phyloP scores from a whole-genome alignment of 2,329 filamentous ascomycete genomes.

The Capronia coronata region DNA sequence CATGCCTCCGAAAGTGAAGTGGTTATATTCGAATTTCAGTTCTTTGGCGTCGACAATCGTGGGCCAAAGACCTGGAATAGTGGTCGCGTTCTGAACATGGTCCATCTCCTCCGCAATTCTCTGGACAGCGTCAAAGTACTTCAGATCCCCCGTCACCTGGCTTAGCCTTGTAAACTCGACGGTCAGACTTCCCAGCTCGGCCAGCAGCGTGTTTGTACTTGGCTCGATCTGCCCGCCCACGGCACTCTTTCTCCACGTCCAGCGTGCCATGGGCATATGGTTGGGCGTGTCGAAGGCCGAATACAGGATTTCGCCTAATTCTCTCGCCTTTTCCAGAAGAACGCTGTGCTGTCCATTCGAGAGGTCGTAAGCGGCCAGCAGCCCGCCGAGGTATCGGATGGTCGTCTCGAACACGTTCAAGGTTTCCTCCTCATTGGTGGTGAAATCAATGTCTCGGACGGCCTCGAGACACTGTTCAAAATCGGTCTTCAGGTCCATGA shows the following conservation, averaged over 20 bases:
- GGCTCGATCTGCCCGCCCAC: constrained; percentile 54
- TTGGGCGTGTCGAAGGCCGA: constrained; percentile 37
- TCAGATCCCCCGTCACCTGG: constrained; percentile 36
- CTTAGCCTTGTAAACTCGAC: constrained; percentile 39
- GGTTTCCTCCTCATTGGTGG: constrained; percentile 34
- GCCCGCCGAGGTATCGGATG: constrained; percentile 76
- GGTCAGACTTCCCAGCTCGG: constrained; percentile 38
- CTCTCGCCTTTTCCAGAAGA: constrained; percentile 49
- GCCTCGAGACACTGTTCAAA: constrained; percentile 58
- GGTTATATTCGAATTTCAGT: constrained; percentile 29
- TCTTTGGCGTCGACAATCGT: constrained; percentile 32
- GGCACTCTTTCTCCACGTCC: constrained; percentile 45
- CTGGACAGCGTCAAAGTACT: constrained; percentile 37
- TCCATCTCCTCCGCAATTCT: constrained; percentile 34
- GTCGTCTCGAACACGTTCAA: constrained; percentile 86
- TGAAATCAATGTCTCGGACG: constrained; percentile 52
- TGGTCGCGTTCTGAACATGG: constrained; percentile 33
- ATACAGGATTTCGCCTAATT: constrained; percentile 51
- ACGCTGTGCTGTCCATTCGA: constrained; percentile 38
- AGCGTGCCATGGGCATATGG: constrained; percentile 31
- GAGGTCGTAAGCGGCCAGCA: constrained; percentile 65
- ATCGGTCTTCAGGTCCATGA: constrained; percentile 60
- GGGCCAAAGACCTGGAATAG: constrained; percentile 39
- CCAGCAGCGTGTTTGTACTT: constrained; percentile 45
- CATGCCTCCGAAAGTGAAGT: constrained; percentile 51